Base-by-base conservation (phyloP, 371 early-diverging fungal species). In the Mucor saturninus region DNA sequence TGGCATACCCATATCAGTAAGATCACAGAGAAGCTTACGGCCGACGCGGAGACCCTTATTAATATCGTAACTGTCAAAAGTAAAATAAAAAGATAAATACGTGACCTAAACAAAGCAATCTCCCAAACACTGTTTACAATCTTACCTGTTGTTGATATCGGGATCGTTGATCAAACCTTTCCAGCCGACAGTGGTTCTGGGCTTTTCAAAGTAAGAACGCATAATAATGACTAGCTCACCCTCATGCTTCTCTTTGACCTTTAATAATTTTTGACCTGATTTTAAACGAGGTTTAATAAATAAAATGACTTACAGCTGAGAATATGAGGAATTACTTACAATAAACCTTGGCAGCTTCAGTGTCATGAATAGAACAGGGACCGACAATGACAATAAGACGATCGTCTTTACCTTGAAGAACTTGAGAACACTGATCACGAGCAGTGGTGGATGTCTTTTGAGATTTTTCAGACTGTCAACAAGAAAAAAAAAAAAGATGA, bases 121-220 rank as follows among this genome's bases (percentile, higher is more conserved):
- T 21, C 21, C 21, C 21, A 21, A 35, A 35, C 35, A 35, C 35
- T 39, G 3, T 56, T 32, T 14, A 38, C 29, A 54, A 21, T 14
- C 35, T 42, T 76, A 86, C 77, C 88, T 86, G 65, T 88, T 88
- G 78, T 94, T 87, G 68, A 96, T 80, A 65, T 85, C 76, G 26
- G 96, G 95, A 66, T 96, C 96, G 69, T 95, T 96, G 74, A 96
- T 94, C 45, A 95, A 76, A 49, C 95, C 96, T 73, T 95, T 95
- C 96, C 96, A 96, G 13, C 96, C 96, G 31, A 95, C 94, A 11
- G 95, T 96, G 5, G 96, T 95, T 61, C 96, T 79, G 11, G 96
- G 96, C 78, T 96, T 96, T 80, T 96, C 96, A 79, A 97, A 97
- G 84, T 95, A 97, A 45, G 91, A 91, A 49, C 96, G 81, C 95